These are phyloP conservation scores for Lasiosphaeria hispida DNA, from an alignment of 495 filamentous ascomycete species.

Conservation along the genomic window DNA sequence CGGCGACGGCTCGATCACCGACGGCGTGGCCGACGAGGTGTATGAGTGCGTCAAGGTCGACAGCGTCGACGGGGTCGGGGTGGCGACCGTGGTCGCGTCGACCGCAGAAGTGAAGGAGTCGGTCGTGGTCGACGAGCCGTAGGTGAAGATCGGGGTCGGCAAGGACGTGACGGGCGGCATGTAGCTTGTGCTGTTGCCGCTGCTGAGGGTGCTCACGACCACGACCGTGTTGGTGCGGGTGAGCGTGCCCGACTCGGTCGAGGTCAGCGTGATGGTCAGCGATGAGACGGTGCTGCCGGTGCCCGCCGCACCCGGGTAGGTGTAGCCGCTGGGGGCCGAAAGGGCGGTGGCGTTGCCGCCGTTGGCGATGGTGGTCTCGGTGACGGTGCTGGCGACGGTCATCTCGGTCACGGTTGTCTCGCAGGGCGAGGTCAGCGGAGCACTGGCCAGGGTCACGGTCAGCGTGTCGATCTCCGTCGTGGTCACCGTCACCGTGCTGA, in stretches of 20 bases:
- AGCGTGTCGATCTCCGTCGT: slow-evolving; percentile 3
- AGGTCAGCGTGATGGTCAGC: too few relatives aligned
- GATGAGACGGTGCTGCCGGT: too few relatives aligned
- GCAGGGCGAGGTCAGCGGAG: background rate
- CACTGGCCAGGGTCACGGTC: background rate
- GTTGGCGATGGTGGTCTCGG: background rate
- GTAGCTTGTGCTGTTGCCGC: background rate
- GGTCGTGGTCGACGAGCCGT: background rate
- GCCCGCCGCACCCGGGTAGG: too few relatives aligned
- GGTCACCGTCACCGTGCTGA: background rate
- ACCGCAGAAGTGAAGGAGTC: too few relatives aligned
- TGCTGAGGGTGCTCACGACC: background rate
- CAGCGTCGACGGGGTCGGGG: too few relatives aligned
- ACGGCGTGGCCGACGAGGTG: too few relatives aligned
- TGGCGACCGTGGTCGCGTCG: too few relatives aligned
- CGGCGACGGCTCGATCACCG: too few relatives aligned
- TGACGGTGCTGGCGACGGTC: slow-evolving; percentile 5
- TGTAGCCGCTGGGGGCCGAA: background rate
- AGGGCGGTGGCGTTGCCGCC: background rate
- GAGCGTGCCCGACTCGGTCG: too few relatives aligned
- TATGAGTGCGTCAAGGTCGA: too few relatives aligned
- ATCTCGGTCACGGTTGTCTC: background rate
- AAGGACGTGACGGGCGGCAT: background rate
- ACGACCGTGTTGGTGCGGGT: too few relatives aligned
- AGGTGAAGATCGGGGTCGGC: background rate